These are phyloP conservation scores for Cytospora paraplurivora DNA, from an alignment of 2,329 filamentous ascomycete species.

Conservation along the genomic window DNA sequence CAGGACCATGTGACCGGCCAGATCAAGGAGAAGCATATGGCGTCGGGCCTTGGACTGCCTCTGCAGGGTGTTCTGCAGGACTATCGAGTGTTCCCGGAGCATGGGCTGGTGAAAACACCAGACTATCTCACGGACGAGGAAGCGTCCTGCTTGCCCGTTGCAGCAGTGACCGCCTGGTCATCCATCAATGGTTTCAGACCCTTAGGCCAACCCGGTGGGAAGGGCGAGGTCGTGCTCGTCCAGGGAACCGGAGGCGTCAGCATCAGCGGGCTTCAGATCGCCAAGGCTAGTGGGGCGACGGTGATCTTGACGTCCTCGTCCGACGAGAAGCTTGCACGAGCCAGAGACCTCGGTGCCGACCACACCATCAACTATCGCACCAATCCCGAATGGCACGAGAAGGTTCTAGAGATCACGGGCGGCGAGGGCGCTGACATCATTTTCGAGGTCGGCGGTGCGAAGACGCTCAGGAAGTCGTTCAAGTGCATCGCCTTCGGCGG, in stretches of 20 bases:
- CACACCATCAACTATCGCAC: slow-evolving; percentile 57
- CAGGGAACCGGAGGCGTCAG: slow-evolving; percentile 59
- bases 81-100: slow-evolving; percentile 60
- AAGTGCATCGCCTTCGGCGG: slow-evolving; percentile 57
- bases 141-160: slow-evolving; percentile 62
- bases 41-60: slow-evolving; percentile 62
- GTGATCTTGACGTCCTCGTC: slow-evolving; percentile 58
- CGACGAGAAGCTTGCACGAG: slow-evolving; percentile 51
- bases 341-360: slow-evolving; percentile 53
- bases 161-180: slow-evolving; percentile 67
- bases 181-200: slow-evolving; percentile 62
- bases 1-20: slow-evolving; percentile 61
- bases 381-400: slow-evolving; percentile 53
- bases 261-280: slow-evolving; percentile 55
- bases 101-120: slow-evolving; percentile 58
- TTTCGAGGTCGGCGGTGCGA: slow-evolving; percentile 56
- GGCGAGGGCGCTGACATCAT: slow-evolving; percentile 55
- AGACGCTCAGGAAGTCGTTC: slow-evolving; percentile 55
- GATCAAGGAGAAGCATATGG: slow-evolving; percentile 56
- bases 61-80: slow-evolving; percentile 59
- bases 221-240: slow-evolving; percentile 49
- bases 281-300: slow-evolving; percentile 52
- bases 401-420: slow-evolving; percentile 49
- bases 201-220: slow-evolving; percentile 51
- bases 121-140: slow-evolving; percentile 61